Conservation (phyloP, 2,329 filamentous ascomycete genomes). For the Thelonectria olida region DNA sequence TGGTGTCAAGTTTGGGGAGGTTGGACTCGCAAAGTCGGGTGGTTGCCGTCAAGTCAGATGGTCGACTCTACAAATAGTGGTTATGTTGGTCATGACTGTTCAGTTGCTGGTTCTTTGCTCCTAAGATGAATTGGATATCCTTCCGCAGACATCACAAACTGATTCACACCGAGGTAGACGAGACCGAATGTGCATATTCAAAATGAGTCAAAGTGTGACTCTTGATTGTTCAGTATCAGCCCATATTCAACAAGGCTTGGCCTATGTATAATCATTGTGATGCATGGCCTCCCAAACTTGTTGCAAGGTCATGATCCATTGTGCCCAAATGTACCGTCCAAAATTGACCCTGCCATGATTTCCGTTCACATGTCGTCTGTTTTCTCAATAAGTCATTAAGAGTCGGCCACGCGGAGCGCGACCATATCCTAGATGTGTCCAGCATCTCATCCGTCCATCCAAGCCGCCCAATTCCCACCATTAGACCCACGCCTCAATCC, state of each 20-base stretch:
- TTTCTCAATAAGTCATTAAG: constrained; percentile 35
- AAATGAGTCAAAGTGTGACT: neutral
- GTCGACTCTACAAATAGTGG: too few relatives aligned
- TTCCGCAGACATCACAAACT: neutral
- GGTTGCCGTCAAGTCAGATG: neutral
- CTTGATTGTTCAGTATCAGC: neutral
- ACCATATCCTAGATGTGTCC: constrained; percentile 30
- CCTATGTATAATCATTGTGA: constrained; percentile 8
- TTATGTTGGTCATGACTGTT: neutral
- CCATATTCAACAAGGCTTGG: neutral
- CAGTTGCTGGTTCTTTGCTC: neutral
- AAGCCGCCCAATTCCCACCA: neutral
- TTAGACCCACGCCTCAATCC: constrained; percentile 3
- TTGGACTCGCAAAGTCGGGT: neutral
- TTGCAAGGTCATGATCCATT: neutral
- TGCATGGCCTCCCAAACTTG: neutral
- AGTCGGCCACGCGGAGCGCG: too few relatives aligned
- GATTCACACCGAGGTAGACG: neutral
- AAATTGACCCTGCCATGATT: constrained; percentile 24
- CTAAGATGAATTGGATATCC: neutral
- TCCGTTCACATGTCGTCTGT: constrained; percentile 16
- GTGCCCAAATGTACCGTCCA: constrained; percentile 5
- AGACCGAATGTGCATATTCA: neutral
- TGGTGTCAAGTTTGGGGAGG: neutral
- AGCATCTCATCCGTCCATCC: constrained; percentile 15